phyloP scores from a whole-genome alignment of 192 early-diverging fungal genomes.

The Coemansia sp. region DNA sequence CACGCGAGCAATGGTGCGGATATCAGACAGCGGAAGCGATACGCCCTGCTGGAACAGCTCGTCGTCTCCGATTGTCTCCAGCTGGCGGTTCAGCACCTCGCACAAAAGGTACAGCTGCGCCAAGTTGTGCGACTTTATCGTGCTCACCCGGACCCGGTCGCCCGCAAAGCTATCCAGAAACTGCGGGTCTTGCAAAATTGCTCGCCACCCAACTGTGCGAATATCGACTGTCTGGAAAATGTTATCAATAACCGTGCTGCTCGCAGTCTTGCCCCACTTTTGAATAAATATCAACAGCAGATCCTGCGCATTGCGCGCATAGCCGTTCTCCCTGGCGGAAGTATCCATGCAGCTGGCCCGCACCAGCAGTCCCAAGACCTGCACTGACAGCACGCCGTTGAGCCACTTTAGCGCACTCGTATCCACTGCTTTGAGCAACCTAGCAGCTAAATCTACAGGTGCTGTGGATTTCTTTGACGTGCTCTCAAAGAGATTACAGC shows the following conservation, averaged over 20 bases:
- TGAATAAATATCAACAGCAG: conserved; percentile 44
- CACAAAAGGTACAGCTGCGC: conserved; percentile 62
- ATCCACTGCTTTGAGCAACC: conserved; percentile 20
- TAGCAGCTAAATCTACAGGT: neutral
- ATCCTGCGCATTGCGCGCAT: conserved; percentile 23
- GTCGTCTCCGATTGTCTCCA: conserved; percentile 82
- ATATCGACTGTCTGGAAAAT: conserved; percentile 46
- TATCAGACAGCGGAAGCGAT: conserved; percentile 27
- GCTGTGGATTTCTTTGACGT: neutral
- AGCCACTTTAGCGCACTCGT: conserved; percentile 40
- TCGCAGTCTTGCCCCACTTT: conserved; percentile 37
- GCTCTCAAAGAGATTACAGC: conserved; percentile 27
- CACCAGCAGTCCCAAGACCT: conserved; percentile 33
- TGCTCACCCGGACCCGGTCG: conserved; percentile 15
- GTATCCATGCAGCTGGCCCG: conserved; percentile 27
- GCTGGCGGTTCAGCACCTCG: conserved; percentile 68
- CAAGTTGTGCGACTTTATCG: conserved; percentile 26
- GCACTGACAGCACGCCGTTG: conserved; percentile 26
- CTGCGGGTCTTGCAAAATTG: conserved; percentile 19
- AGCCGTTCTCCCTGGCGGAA: neutral
- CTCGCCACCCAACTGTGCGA: conserved; percentile 36
- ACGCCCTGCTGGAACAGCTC: conserved; percentile 70
- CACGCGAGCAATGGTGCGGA: conserved; percentile 27
- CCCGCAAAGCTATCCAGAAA: conserved; percentile 38
- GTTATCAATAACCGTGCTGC: conserved; percentile 40